phyloP scores from a whole-genome alignment of 2,329 filamentous ascomycete genomes.

The Phyllosticta paracitricarpa region DNA sequence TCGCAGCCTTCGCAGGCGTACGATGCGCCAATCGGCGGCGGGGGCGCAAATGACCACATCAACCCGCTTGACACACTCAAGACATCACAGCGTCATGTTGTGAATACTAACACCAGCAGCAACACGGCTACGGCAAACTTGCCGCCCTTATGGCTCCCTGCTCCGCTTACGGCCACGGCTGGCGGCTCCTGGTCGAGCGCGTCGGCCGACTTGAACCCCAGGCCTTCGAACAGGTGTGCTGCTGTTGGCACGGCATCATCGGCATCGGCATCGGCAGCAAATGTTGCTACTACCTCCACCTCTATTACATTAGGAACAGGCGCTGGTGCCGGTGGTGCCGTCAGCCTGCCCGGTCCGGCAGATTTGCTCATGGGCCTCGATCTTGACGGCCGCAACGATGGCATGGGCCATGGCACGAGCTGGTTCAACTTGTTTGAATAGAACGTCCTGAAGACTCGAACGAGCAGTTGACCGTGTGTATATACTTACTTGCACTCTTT shows the following conservation, averaged over 20 bases:
- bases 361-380: conserved; percentile 22
- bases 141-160: conserved; percentile 6
- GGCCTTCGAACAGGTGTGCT: background rate
- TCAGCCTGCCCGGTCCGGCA: conserved; percentile 24
- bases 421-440: background rate
- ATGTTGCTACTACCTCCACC: background rate
- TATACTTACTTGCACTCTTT: too few species aligned
- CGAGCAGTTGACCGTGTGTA: too few species aligned
- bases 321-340: conserved; percentile 12
- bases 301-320: background rate
- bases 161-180: conserved; percentile 4
- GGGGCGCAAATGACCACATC: conserved; percentile 15
- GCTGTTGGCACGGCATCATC: background rate
- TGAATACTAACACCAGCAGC: too few species aligned
- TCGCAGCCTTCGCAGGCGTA: background rate
- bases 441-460: background rate
- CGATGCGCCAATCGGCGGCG: background rate
- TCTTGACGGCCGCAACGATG: conserved; percentile 12
- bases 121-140: conserved; percentile 1
- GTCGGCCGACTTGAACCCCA: background rate
- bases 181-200: background rate
- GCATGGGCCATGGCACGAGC: background rate
- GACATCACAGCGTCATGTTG: conserved; percentile 13
- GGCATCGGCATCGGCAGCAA: background rate
- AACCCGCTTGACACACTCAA: conserved; percentile 23